Evolutionary conservation across 2,329 filamentous ascomycete species (phyloP).

Genomic region (Microsporum ferrugineum): DNA sequence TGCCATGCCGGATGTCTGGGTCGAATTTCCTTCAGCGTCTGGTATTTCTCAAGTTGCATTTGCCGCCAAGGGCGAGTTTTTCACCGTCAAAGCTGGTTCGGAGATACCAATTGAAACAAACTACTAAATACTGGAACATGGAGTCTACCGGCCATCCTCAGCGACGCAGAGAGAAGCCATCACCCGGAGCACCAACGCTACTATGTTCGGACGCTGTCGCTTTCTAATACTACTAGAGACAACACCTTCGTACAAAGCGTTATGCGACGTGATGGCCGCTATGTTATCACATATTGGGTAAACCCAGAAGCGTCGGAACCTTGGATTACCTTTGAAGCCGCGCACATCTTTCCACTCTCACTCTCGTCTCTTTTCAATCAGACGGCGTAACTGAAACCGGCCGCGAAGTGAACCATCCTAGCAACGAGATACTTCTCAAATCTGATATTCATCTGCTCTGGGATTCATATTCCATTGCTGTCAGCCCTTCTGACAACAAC

Average conservation of each 20-base stretch:
- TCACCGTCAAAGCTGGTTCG: not conserved
- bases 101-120: not conserved
- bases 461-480: slow-evolving; percentile 17
- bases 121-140: not conserved
- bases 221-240: not conserved
- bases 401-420: slow-evolving; percentile 18
- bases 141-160: not conserved
- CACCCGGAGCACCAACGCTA: not conserved
- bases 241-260: not conserved
- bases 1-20: not conserved
- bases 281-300: slow-evolving; percentile 7
- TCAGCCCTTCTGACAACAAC: slow-evolving; percentile 19
- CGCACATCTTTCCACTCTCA: slow-evolving; percentile 19
- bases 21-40: not conserved
- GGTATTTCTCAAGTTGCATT: not conserved
- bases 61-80: not conserved
- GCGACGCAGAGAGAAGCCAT: not conserved
- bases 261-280: slow-evolving; percentile 4
- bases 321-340: slow-evolving; percentile 14
- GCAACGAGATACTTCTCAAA: slow-evolving; percentile 20
- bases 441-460: slow-evolving; percentile 8
- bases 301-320: not conserved
- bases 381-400: slow-evolving; percentile 7
- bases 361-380: slow-evolving; percentile 9
- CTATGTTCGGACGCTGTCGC: not conserved